Base-by-base conservation (phyloP, 169 alveolate genomes). In the Cryptosporidium sp. region DNA sequence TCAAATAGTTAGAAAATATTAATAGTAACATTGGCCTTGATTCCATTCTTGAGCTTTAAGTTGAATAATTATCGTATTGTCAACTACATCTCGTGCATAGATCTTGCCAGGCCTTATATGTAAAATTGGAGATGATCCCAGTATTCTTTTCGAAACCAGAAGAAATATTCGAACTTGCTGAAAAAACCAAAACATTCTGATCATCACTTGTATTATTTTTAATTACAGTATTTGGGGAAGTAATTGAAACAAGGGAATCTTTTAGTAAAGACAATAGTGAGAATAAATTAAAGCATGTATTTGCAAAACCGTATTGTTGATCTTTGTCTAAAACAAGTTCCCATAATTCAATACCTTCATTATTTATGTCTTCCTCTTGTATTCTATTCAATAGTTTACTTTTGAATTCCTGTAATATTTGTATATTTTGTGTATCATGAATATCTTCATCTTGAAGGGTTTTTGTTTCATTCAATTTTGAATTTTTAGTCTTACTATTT, bases 121-220 rank as follows among this genome's bases (percentile, higher is more conserved):
- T 62, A 33, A 80, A 80, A 33, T 65, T 80, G 18, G 89, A 80
- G 18, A 80, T 80, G 29, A 80, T 80, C 4, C 89, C 89, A 16
- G 89, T 80, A 67, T 59, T 80, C 37, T 80, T 80, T 37, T 80
- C 80, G 9, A 31, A 41, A 48, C 62, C 48, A 16, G 58, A 21
- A 7, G 75, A 37, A 35, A 48, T 62, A n/a, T 26, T 52, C 16
- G 73, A 62, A 41, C 35, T 50, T 8, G 26, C 37, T 9, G n/a
- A 10, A 26, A 29, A 45, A n/a, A 80, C 89, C 16, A 80, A 35
- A 29, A 62, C 89, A 3, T 59, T 26, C 9, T 65, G 50, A 3
- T 26, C 41, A 14, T 65, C 29, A 8, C 26, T 37, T 26, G 21
- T 14, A 35, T 7, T 39, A n/a, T 16, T 16, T 35, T 73, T 52